phyloP scores from a whole-genome alignment of 2,329 filamentous ascomycete species.

The Trichoderma atroviride region DNA sequence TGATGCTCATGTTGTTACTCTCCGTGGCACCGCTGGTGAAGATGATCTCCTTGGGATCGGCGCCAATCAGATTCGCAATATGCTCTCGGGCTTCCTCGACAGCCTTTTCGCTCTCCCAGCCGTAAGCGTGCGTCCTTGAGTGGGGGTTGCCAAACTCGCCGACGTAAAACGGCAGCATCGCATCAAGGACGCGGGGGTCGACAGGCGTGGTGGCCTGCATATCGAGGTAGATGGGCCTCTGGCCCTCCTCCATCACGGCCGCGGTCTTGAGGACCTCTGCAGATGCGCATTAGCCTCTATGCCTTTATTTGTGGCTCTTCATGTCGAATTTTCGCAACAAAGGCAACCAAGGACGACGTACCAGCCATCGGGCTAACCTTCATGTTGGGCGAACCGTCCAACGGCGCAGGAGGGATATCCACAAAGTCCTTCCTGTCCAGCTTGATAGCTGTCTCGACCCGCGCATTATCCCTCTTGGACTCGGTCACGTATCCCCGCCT shows the following conservation, averaged over 20 bases:
- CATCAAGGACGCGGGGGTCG: slow-evolving; percentile 91
- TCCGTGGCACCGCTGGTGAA: slow-evolving; percentile 98
- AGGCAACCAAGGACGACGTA: slow-evolving; percentile 33
- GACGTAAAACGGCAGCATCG: slow-evolving; percentile 93
- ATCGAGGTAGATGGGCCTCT: slow-evolving; percentile 93
- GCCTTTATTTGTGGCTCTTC: background rate
- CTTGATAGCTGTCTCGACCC: slow-evolving; percentile 85
- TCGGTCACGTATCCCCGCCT: slow-evolving; percentile 79
- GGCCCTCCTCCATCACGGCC: slow-evolving; percentile 88
- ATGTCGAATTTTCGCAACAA: background rate
- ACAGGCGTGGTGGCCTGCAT: slow-evolving; percentile 97
- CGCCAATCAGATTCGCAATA: slow-evolving; percentile 84
- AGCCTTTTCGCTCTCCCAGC: slow-evolving; percentile 96
- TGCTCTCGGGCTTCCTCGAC: slow-evolving; percentile 84
- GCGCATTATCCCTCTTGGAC: slow-evolving; percentile 76
- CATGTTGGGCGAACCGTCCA: slow-evolving; percentile 50
- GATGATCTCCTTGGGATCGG: slow-evolving; percentile 96
- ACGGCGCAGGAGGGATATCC: slow-evolving; percentile 46
- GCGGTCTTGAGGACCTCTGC: slow-evolving; percentile 84
- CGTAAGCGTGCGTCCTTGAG: slow-evolving; percentile 95
- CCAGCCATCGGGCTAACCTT: slow-evolving; percentile 74
- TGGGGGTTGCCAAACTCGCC: slow-evolving; percentile 96
- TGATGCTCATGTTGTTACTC: slow-evolving; percentile 99
- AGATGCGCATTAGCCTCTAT: slow-evolving; percentile 22
- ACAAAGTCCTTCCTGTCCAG: slow-evolving; percentile 84